Percentiles rank a stretch among this genome's conserved stretches.
These are phyloP conservation scores for Pyrenochaeta sp. DNA, from an alignment of 2,329 filamentous ascomycete species.

Conservation along the genomic window DNA sequence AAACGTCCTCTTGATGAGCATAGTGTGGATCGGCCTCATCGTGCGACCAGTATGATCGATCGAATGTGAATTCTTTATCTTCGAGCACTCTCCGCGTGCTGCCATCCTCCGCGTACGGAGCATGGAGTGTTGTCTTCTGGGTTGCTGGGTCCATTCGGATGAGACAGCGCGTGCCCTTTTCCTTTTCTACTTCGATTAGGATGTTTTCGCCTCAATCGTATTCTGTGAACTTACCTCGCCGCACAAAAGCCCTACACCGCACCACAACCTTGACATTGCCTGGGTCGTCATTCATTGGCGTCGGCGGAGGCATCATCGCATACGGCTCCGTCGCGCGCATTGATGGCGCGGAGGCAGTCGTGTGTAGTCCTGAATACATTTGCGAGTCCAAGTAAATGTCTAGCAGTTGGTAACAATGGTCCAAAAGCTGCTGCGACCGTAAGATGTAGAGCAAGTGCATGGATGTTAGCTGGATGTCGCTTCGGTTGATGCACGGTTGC, in stretches of 20 bases:
- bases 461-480: constrained; percentile 15
- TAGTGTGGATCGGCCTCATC: constrained; percentile 81
- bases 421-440: constrained; percentile 33
- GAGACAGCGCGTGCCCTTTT: constrained; percentile 82
- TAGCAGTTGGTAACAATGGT: constrained; percentile 33
- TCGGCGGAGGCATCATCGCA: constrained; percentile 42
- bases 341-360: constrained; percentile 55
- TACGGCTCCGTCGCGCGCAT: constrained; percentile 52
- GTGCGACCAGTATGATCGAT: constrained; percentile 99
- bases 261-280: constrained; percentile 63
- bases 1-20: constrained; percentile 90
- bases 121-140: constrained; percentile 82
- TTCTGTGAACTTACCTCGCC: constrained; percentile 48
- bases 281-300: constrained; percentile 50
- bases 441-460: constrained; percentile 45
- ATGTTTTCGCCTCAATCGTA: not conserved
- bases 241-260: constrained; percentile 57
- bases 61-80: constrained; percentile 93
- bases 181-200: constrained; percentile 69
- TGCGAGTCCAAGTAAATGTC: constrained; percentile 35
- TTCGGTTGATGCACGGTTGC: constrained; percentile 18
- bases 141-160: constrained; percentile 90
- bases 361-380: constrained; percentile 42
- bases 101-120: constrained; percentile 66
- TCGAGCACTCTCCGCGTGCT: constrained; percentile 79